Evolutionary conservation across 371 early-diverging fungal genomes (phyloP).

Genomic region (Lichtheimia ramosa): DNA sequence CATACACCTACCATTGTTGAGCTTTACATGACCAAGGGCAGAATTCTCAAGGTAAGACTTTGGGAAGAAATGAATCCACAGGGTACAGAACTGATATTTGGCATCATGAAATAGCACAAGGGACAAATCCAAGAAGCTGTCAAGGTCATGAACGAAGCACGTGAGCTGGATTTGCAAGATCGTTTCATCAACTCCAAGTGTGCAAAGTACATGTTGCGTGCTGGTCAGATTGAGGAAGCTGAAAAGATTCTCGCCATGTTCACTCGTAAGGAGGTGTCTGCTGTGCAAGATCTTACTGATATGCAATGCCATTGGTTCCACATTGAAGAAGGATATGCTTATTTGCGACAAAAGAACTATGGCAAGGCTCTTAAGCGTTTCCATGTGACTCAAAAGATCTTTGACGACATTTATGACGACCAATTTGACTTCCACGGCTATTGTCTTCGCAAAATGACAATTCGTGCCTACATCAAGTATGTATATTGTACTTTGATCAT

Average conservation of each 20-base stretch:
- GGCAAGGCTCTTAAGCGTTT: constrained; percentile 88
- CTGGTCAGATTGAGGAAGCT: constrained; percentile 78
- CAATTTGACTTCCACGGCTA: constrained; percentile 98
- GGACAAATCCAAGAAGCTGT: constrained; percentile 75
- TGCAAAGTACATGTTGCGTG: constrained; percentile 92
- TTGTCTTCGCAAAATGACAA: constrained; percentile 85
- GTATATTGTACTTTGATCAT: background rate
- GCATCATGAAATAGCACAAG: constrained; percentile 55
- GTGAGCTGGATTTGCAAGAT: constrained; percentile 92
- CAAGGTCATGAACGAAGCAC: constrained; percentile 79
- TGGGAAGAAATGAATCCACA: background rate
- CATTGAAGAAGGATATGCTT: constrained; percentile 72
- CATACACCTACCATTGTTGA: constrained; percentile 90
- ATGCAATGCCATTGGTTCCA: constrained; percentile 92
- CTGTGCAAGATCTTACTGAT: constrained; percentile 81
- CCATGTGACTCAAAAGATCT: constrained; percentile 82
- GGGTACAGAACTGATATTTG: background rate
- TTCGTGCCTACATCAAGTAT: constrained; percentile 79
- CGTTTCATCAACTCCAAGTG: constrained; percentile 94
- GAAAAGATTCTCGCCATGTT: constrained; percentile 83
- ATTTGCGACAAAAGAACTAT: constrained; percentile 63
- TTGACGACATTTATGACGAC: constrained; percentile 85
- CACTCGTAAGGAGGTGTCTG: constrained; percentile 77
- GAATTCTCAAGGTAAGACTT: constrained; percentile 76
- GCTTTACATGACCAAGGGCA: constrained; percentile 90